Conservation (phyloP, 345 rosid genomes). For the Noccaea bulbosa region DNA sequence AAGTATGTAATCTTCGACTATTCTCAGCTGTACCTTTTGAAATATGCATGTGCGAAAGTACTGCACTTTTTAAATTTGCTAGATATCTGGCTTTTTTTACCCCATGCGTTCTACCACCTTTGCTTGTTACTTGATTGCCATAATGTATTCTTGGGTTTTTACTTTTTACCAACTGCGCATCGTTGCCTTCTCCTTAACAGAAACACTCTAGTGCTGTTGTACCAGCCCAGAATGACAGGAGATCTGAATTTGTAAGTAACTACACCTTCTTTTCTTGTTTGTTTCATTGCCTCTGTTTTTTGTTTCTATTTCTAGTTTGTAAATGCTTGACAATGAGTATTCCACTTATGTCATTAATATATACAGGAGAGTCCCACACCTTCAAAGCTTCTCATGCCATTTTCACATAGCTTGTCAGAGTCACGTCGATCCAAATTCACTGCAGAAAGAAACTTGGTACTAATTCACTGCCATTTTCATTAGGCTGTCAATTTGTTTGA, state of each 20-base stretch:
- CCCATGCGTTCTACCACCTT: conserved; percentile 8
- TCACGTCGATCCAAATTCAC: conserved; percentile 78
- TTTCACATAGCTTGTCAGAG: conserved; percentile 75
- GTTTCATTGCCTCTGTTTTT: conserved; percentile 12
- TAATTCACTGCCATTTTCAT: conserved; percentile 22
- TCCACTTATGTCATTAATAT: conserved; percentile 13
- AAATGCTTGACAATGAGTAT: conserved; percentile 20
- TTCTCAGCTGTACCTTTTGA: conserved; percentile 28
- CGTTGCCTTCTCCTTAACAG: conserved; percentile 48
- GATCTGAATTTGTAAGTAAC: conserved; percentile 69
- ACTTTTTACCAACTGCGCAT: conserved; percentile 19
- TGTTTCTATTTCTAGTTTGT: conserved; percentile 15
- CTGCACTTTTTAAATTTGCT: conserved; percentile 17
- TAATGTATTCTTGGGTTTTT: conserved; percentile 23
- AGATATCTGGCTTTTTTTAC: conserved; percentile 15
- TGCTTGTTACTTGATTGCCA: conserved; percentile 3
- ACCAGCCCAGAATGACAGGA: conserved; percentile 56
- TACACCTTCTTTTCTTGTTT: conserved; percentile 10
- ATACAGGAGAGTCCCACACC: conserved; percentile 92
- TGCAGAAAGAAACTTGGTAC: conserved; percentile 86
- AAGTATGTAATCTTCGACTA: conserved; percentile 59
- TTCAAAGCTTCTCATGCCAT: conserved; percentile 69
- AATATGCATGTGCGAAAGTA: conserved; percentile 22
- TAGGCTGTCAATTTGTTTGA: conserved; percentile 27
- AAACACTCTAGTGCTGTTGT: conserved; percentile 57